These are phyloP conservation scores for Grosmannia serpens DNA, from an alignment of 2,329 filamentous ascomycete genomes.

Conservation along the genomic window DNA sequence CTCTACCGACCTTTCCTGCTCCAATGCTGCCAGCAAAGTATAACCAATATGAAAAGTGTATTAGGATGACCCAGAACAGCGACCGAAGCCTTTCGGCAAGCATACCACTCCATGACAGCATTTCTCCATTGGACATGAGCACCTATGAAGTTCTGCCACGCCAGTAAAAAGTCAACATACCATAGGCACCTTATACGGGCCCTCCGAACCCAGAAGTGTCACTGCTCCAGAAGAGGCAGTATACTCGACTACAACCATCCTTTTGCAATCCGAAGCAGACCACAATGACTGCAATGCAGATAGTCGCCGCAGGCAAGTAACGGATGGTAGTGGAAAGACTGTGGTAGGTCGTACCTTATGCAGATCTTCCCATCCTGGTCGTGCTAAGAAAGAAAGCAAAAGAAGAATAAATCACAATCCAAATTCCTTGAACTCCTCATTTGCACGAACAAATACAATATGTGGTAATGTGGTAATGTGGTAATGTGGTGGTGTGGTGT, in stretches of 20 bases:
- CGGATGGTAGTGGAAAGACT: neutral
- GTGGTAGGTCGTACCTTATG: neutral
- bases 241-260: neutral
- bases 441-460: conserved; percentile 1
- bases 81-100: neutral
- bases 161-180: neutral
- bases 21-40: neutral
- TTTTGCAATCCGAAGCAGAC: neutral
- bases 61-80: neutral
- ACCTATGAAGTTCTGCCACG: neutral
- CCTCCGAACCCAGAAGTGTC: neutral
- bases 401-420: neutral
- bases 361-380: neutral
- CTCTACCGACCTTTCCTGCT: neutral
- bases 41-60: neutral
- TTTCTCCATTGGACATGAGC: neutral
- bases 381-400: neutral
- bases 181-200: neutral
- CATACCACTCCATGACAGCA: neutral
- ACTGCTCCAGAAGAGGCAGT: too few relatives aligned
- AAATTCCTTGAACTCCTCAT: conserved; percentile 11
- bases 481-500: conserved; percentile 3
- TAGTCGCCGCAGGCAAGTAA: neutral
- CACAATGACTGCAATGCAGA: neutral
- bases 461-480: neutral